Conservation (phyloP, 2,329 filamentous ascomycete genomes). For the Cryphonectria nitschkei region DNA sequence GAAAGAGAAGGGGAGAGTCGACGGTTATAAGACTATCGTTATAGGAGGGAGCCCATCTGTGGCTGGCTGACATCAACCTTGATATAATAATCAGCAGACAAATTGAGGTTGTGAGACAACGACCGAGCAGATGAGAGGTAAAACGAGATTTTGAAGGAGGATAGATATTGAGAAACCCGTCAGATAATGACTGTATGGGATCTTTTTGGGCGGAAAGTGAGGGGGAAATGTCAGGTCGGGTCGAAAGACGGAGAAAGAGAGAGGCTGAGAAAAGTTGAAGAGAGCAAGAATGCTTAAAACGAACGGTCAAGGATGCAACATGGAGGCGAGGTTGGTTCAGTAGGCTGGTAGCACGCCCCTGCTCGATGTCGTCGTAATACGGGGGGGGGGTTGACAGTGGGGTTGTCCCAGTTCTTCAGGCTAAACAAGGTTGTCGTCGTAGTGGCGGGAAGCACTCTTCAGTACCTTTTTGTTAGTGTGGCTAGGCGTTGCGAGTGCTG, state of each 20-base stretch:
- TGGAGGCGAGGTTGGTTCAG: neutral
- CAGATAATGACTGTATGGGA: neutral
- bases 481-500: neutral
- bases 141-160: neutral
- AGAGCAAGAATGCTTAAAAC: neutral
- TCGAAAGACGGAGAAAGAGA: neutral
- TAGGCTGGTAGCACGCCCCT: neutral
- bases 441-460: neutral
- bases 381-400: neutral
- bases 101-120: neutral
- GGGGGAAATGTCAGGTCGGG: neutral
- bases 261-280: neutral
- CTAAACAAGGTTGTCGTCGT: neutral
- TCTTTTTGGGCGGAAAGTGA: neutral
- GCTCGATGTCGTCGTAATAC: slow-evolving; percentile 1
- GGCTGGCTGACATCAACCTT: neutral
- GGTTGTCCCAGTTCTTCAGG: neutral
- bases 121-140: neutral
- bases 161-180: neutral
- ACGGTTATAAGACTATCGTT: neutral
- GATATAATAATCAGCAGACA: neutral
- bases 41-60: neutral
- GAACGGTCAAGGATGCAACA: neutral
- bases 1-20: neutral
- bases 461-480: neutral